Percentiles rank a stretch among this genome's conserved stretches.
Conservation (phyloP, 768 basidiomycete genomes). For the Lactarius sanguifluus region DNA sequence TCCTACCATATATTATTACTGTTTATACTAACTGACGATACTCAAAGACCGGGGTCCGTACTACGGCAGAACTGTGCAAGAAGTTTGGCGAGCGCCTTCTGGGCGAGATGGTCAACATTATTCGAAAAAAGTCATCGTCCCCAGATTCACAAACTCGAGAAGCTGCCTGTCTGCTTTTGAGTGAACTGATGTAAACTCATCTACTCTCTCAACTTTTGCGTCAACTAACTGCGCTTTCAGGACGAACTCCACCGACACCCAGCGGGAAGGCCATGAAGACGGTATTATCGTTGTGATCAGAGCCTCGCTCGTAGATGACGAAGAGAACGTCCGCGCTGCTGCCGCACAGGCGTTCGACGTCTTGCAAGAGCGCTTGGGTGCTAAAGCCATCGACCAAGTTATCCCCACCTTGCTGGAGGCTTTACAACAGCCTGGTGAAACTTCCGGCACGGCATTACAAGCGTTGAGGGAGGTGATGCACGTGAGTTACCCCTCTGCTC, state of each 20-base stretch:
- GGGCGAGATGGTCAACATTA: conserved; percentile 75
- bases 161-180: conserved; percentile 85
- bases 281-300: conserved; percentile 87
- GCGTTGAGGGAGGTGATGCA: conserved; percentile 94
- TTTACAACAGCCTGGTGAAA: conserved; percentile 86
- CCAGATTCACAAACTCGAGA: conserved; percentile 64
- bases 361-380: conserved; percentile 88
- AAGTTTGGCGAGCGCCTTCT: conserved; percentile 94
- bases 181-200: conserved; percentile 76
- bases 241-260: conserved; percentile 78
- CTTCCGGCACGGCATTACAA: conserved; percentile 93
- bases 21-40: conserved; percentile 6
- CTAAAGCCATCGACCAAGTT: conserved; percentile 92
- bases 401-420: conserved; percentile 95
- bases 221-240: conserved; percentile 41
- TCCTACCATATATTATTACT: conserved; percentile 32
- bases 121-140: conserved; percentile 66
- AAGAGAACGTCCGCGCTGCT: conserved; percentile 80
- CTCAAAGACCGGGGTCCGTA: conserved; percentile 79
- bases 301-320: conserved; percentile 82
- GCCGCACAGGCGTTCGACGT: conserved; percentile 89
- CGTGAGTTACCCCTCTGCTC: conserved; percentile 46
- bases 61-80: conserved; percentile 84
- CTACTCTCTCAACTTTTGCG: neutral
- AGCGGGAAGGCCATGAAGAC: conserved; percentile 85